Percentiles rank a stretch among this genome's conserved stretches.
Evolutionary conservation across 2,329 filamentous ascomycete genomes (phyloP).

Genomic region (Fusarium luffae): DNA sequence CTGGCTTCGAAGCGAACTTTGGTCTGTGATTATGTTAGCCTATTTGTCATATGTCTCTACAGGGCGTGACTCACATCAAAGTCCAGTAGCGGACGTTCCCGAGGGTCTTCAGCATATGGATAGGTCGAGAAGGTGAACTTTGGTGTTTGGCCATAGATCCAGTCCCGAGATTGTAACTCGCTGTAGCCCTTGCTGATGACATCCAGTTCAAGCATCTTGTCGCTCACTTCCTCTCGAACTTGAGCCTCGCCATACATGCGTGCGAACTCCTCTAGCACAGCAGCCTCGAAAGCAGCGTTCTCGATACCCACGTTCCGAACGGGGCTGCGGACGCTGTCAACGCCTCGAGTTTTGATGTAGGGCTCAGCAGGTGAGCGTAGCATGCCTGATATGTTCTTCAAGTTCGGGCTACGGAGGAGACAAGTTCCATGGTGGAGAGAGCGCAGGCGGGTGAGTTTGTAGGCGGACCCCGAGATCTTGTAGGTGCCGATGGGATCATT

Average conservation of each 20-base stretch:
- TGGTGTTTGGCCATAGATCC: slow-evolving; percentile 89
- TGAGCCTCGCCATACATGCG: slow-evolving; percentile 68
- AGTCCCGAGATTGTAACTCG: slow-evolving; percentile 67
- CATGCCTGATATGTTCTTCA: slow-evolving; percentile 74
- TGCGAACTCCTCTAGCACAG: slow-evolving; percentile 73
- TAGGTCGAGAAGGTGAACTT: slow-evolving; percentile 78
- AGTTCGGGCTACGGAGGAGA: slow-evolving; percentile 80
- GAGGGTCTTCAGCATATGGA: slow-evolving; percentile 67
- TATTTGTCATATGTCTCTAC: background rate
- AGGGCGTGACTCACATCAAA: slow-evolving; percentile 53
- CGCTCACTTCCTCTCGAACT: slow-evolving; percentile 58
- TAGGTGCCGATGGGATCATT: slow-evolving; percentile 54
- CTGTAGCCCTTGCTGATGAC: slow-evolving; percentile 57
- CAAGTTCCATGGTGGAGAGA: slow-evolving; percentile 95
- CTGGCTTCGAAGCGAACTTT: slow-evolving; percentile 52
- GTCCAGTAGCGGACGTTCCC: slow-evolving; percentile 64
- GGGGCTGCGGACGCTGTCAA: slow-evolving; percentile 89
- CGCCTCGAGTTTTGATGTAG: slow-evolving; percentile 83
- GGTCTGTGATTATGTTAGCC: slow-evolving; percentile 37
- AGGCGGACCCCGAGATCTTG: slow-evolving; percentile 94
- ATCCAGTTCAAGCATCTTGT: slow-evolving; percentile 59
- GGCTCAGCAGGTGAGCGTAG: slow-evolving; percentile 81
- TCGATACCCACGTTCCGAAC: slow-evolving; percentile 80
- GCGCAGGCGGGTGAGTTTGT: slow-evolving; percentile 85
- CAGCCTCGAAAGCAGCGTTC: slow-evolving; percentile 59